phyloP scores from a whole-genome alignment of 495 filamentous ascomycete genomes.

The Daldinia childiae region DNA sequence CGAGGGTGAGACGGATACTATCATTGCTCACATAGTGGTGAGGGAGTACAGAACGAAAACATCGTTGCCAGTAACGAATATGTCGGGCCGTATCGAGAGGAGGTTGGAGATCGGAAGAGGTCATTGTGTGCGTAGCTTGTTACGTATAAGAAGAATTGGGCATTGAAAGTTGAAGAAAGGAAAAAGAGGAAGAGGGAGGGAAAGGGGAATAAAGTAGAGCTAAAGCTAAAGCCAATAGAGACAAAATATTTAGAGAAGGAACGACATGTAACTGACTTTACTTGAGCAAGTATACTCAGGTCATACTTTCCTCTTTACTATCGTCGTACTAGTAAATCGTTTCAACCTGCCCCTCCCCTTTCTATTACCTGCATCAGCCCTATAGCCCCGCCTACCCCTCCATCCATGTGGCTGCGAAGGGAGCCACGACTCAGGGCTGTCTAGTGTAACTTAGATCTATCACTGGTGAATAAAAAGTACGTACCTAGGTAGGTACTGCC shows the following conservation, averaged over 20 bases:
- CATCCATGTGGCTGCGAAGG: slow-evolving; percentile 19
- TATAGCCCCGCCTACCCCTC: slow-evolving; percentile 26
- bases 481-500: too few relatives aligned
- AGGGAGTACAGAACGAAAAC: slow-evolving; percentile 83
- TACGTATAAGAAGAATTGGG: neutral
- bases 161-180: neutral
- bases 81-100: slow-evolving; percentile 76
- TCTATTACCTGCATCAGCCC: slow-evolving; percentile 21
- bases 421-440: neutral
- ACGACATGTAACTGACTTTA: neutral
- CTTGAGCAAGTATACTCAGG: neutral
- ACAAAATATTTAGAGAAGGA: neutral
- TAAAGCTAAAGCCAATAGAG: neutral
- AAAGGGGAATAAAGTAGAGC: neutral
- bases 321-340: neutral
- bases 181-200: neutral
- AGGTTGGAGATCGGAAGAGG: slow-evolving; percentile 46
- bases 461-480: too few relatives aligned
- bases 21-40: slow-evolving; percentile 84
- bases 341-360: slow-evolving; percentile 4
- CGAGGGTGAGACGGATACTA: slow-evolving; percentile 86
- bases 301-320: neutral
- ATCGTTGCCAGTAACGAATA: slow-evolving; percentile 92
- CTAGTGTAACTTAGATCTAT: too few relatives aligned
- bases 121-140: slow-evolving; percentile 40